Evolutionary conservation across 805 yeast genomes (phyloP).

Genomic region (Diddensiella santjacobensis): DNA sequence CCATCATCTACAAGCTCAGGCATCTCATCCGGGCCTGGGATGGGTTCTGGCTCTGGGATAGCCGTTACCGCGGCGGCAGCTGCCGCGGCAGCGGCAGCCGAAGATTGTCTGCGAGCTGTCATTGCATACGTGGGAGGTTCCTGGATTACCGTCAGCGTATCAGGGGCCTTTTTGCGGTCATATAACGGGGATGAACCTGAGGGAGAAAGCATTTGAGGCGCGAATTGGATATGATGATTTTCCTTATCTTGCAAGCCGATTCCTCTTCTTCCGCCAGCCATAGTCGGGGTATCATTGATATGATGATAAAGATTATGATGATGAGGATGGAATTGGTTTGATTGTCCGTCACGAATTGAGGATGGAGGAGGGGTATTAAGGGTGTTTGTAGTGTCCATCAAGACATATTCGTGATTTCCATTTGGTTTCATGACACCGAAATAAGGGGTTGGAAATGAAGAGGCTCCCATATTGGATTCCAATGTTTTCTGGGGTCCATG

Average conservation of each 20-base stretch:
- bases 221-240: slow-evolving; percentile 4
- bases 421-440: background rate
- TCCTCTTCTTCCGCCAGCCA: slow-evolving; percentile 1
- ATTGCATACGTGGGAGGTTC: background rate
- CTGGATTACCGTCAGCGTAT: background rate
- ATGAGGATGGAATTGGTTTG: background rate
- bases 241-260: slow-evolving; percentile 4
- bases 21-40: slow-evolving; percentile 18
- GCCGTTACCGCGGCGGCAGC: background rate
- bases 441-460: background rate
- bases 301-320: background rate
- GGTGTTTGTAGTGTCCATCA: slow-evolving; percentile 16
- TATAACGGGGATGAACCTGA: slow-evolving; percentile 19
- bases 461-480: background rate
- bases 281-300: background rate
- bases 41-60: background rate
- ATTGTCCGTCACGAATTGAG: slow-evolving; percentile 11
- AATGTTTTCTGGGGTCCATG: background rate
- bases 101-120: background rate
- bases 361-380: slow-evolving; percentile 25
- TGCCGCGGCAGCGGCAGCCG: slow-evolving; percentile 1
- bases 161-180: slow-evolving; percentile 9
- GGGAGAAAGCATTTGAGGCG: slow-evolving; percentile 19
- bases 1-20: slow-evolving; percentile 43
- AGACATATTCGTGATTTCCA: background rate